Percentiles rank a stretch among this genome's conserved stretches.
These are phyloP conservation scores for Vaccinium darrowii DNA, from an alignment of 148 eudicot genomes.

Conservation along the genomic window DNA sequence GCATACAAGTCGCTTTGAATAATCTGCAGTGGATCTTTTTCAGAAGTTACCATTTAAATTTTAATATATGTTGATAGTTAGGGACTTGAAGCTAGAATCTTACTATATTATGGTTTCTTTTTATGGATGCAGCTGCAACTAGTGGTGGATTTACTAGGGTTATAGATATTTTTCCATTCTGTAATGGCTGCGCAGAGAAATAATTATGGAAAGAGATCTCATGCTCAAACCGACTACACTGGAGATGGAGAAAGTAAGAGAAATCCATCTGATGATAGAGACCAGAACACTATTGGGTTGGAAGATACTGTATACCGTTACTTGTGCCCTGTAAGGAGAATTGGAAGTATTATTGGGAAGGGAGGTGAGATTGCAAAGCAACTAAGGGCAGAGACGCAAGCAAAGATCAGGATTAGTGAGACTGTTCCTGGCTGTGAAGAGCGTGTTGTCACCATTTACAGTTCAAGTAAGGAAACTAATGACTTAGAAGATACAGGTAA, in stretches of 20 bases:
- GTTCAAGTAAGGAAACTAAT: slow-evolving; percentile 76
- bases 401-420: slow-evolving; percentile 87
- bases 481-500: slow-evolving; percentile 48
- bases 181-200: slow-evolving; percentile 67
- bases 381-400: slow-evolving; percentile 63
- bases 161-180: background rate
- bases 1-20: background rate
- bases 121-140: slow-evolving; percentile 7
- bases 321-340: slow-evolving; percentile 76
- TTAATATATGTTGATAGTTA: background rate
- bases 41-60: background rate
- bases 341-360: slow-evolving; percentile 92
- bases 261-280: slow-evolving; percentile 66
- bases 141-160: background rate
- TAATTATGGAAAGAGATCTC: slow-evolving; percentile 67
- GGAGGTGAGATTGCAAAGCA: slow-evolving; percentile 93
- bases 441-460: slow-evolving; percentile 74
- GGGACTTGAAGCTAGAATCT: background rate
- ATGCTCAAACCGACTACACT: slow-evolving; percentile 51
- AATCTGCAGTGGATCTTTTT: background rate
- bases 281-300: slow-evolving; percentile 51
- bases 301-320: slow-evolving; percentile 89
- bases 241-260: slow-evolving; percentile 69
- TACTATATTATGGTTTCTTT: background rate
- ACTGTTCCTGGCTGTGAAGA: slow-evolving; percentile 82